These are phyloP conservation scores for Podospora sp. DNA, from an alignment of 495 filamentous ascomycete genomes.

Conservation along the genomic window DNA sequence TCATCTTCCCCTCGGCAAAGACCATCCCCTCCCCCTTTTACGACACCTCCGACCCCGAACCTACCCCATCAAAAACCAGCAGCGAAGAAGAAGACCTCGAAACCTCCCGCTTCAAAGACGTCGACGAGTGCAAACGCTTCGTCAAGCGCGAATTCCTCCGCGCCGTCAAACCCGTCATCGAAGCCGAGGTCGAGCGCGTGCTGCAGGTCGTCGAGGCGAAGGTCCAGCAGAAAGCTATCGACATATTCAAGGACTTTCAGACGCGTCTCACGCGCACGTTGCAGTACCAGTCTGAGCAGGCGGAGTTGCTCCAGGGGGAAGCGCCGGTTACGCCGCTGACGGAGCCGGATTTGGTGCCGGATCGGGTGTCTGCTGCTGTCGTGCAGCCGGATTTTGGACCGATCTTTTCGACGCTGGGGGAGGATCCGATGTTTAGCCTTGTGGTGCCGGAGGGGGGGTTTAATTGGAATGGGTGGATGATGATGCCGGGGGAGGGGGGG, in stretches of 20 bases:
- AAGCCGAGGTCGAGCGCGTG: conserved; percentile 29
- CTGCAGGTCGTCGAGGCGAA: conserved; percentile 24
- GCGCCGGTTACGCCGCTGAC: conserved; percentile 1
- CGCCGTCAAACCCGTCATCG: conserved; percentile 25
- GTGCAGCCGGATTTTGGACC: too few relatives aligned
- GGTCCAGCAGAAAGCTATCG: conserved; percentile 24
- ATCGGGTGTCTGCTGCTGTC: too few relatives aligned
- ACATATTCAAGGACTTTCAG: conserved; percentile 26
- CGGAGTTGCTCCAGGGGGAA: not conserved
- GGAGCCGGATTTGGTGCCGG: conserved; percentile 1
- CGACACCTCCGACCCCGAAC: conserved; percentile 7
- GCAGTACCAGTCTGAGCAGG: conserved; percentile 26
- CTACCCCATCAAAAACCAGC: not conserved
- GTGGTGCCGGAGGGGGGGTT: not conserved
- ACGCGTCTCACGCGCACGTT: conserved; percentile 25
- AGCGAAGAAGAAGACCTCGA: not conserved
- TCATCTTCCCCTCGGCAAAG: conserved; percentile 30
- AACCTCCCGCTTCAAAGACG: conserved; percentile 16
- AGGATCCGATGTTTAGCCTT: not conserved
- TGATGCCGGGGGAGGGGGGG: not conserved
- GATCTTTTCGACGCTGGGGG: not conserved
- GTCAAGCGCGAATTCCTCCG: conserved; percentile 27
- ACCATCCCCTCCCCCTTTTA: conserved; percentile 37
- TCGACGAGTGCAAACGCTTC: conserved; percentile 28
- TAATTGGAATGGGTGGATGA: not conserved